Base-by-base conservation (phyloP, 23 red algal genomes). In the Gracilaria domingensis region DNA sequence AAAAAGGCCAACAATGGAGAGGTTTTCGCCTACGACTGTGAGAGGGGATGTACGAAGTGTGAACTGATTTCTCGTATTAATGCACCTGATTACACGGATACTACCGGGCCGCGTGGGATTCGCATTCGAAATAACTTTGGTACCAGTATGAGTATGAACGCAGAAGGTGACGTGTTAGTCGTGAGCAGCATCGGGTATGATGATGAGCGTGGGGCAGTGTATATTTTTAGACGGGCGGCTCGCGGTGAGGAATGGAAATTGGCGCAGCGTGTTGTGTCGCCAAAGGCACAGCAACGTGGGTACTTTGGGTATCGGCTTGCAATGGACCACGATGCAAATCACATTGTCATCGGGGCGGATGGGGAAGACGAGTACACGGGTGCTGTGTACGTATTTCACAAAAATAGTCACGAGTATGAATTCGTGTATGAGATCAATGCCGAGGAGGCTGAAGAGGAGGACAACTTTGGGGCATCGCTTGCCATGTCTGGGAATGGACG, bases 121-220 rank as follows among this genome's bases (percentile, higher is more conserved):
- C 92, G 92, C 38, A 95, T 95, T 30, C 83, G 92, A 8, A 95
- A 95, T 72, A 95, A 95, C 62, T 95, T 95, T 82, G 92, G 92
- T 24, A 61, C 85, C 14, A 87, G 81, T 59, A 32, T 93, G 58
- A 35, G 42, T 20, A 26, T 95, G 64, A 50, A 66, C 39, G 84
- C 37, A 24, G 37, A 38, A 13, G 92, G 92, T 2, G 49, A 39
- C 16, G 29, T 83, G 37, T 44, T 95, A 32, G 75, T 61, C 1
- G 83, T 83, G 6, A 83, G 92, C 40, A 78, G 84, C 78, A 95
- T 83, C 25, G 92, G 92, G 12, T 95, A 65, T 55, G 37, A 73
- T 26, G 47, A 77, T 12, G 92, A 95, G 55, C 35, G 61, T 0
- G 92, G 92, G 1, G 82, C 83, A 13, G 92, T 95, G 20, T 95